Evolutionary conservation across 305 asterid genomes (phyloP).

Genomic region (Ilex paraguariensis): DNA sequence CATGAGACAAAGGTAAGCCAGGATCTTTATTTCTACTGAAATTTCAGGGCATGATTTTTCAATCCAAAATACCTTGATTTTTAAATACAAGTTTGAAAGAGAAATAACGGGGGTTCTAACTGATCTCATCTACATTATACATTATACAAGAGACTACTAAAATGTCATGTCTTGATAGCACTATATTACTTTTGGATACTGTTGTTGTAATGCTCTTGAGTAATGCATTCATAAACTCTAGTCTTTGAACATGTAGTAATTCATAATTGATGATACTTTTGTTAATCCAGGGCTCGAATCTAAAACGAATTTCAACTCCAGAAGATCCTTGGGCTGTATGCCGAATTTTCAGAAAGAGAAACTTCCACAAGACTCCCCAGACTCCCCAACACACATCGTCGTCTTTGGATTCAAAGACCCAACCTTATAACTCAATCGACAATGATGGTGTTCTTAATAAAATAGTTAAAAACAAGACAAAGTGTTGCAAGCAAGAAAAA

Average conservation of each 20-base stretch:
- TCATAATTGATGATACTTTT: too few relatives aligned
- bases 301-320: constrained; percentile 30
- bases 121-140: too few relatives aligned
- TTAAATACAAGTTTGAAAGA: too few relatives aligned
- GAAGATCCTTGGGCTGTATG: constrained; percentile 98
- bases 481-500: constrained; percentile 49
- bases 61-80: too few relatives aligned
- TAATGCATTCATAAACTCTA: too few relatives aligned
- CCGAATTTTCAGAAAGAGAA: constrained; percentile 95
- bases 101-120: too few relatives aligned
- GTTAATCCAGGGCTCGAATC: constrained; percentile 25
- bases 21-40: not conserved
- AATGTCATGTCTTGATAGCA: too few relatives aligned
- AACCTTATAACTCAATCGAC: constrained; percentile 11
- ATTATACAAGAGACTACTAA: too few relatives aligned
- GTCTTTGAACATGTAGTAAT: too few relatives aligned
- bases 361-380: constrained; percentile 71
- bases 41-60: too few relatives aligned
- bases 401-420: constrained; percentile 18
- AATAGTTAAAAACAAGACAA: constrained; percentile 70
- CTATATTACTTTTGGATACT: too few relatives aligned
- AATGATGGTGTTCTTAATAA: constrained; percentile 69
- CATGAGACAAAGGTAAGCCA: constrained; percentile 27
- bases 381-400: constrained; percentile 29
- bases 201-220: too few relatives aligned